Percentiles rank a stretch among this genome's conserved stretches.
phyloP scores from a whole-genome alignment of 2,329 filamentous ascomycete species.

The Cercospora sp. region DNA sequence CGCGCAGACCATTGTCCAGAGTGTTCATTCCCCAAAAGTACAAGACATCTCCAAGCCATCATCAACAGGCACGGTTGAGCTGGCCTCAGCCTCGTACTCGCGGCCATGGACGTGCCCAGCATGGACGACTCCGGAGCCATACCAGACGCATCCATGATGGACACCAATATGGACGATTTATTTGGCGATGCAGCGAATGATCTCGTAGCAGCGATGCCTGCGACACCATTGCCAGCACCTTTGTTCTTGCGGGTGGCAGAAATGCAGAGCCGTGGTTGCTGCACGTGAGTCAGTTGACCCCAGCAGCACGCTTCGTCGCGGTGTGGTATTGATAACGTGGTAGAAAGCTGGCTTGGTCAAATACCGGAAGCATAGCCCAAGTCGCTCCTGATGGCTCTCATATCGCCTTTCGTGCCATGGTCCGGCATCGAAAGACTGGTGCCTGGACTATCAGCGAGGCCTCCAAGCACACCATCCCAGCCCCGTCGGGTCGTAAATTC shows the following conservation, averaged over 20 bases:
- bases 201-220: conserved; percentile 55
- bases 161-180: conserved; percentile 61
- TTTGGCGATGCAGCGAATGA: conserved; percentile 66
- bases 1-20: not conserved
- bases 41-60: not conserved
- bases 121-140: conserved; percentile 26
- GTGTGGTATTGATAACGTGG: conserved; percentile 12
- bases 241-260: conserved; percentile 75
- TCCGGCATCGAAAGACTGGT: conserved; percentile 67
- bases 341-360: conserved; percentile 85
- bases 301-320: not conserved
- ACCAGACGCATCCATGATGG: conserved; percentile 31
- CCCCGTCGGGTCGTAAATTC: conserved; percentile 64
- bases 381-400: conserved; percentile 70
- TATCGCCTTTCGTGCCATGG: conserved; percentile 72
- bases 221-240: conserved; percentile 56
- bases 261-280: conserved; percentile 72
- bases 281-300: conserved; percentile 64
- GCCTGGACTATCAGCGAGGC: conserved; percentile 75
- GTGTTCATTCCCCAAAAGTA: not conserved
- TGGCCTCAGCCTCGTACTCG: not conserved
- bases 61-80: not conserved
- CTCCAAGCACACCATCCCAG: conserved; percentile 64
- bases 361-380: conserved; percentile 78
- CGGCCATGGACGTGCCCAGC: conserved; percentile 21